These are phyloP conservation scores for Phyllosticta paracitricarpa DNA, from an alignment of 2,329 filamentous ascomycete species.

Conservation along the genomic window DNA sequence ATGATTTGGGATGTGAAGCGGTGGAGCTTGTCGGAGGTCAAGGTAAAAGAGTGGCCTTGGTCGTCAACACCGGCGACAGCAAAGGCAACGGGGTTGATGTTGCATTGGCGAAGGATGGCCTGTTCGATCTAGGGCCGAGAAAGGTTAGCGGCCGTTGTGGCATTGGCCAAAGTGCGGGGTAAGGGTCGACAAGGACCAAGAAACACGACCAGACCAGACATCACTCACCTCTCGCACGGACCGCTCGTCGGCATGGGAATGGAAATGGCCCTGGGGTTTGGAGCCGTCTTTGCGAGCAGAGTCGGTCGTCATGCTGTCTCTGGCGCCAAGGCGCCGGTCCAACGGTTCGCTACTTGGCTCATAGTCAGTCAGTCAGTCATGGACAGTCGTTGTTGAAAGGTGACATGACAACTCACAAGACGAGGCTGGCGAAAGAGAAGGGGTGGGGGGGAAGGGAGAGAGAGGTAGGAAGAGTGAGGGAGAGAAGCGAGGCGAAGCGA, in stretches of 20 bases:
- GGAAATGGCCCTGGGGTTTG: no score
- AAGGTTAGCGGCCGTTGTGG: conserved; percentile 9
- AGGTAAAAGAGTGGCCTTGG: conserved; percentile 2
- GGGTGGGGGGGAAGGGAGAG: no score
- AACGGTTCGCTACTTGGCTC: not conserved
- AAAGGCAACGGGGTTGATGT: conserved; percentile 4
- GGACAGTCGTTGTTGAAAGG: no score
- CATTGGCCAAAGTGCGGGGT: conserved; percentile 10
- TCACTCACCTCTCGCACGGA: not conserved
- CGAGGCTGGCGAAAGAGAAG: no score
- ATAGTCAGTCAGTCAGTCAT: not conserved
- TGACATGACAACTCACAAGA: no score
- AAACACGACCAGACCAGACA: not conserved
- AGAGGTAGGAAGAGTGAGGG: no score
- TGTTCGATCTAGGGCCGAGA: conserved; percentile 3
- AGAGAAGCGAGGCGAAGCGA: not conserved
- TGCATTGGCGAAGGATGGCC: conserved; percentile 1
- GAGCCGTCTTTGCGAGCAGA: not conserved
- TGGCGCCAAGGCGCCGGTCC: conserved; percentile 4
- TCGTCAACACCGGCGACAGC: conserved; percentile 8
- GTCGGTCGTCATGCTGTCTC: not conserved
- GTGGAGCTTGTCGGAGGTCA: conserved; percentile 3
- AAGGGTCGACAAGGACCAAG: conserved; percentile 1
- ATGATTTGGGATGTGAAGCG: not conserved
- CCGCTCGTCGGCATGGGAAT: not conserved